Evolutionary conservation across 169 alveolate species (phyloP).

Genomic region (Plasmodium inui): DNA sequence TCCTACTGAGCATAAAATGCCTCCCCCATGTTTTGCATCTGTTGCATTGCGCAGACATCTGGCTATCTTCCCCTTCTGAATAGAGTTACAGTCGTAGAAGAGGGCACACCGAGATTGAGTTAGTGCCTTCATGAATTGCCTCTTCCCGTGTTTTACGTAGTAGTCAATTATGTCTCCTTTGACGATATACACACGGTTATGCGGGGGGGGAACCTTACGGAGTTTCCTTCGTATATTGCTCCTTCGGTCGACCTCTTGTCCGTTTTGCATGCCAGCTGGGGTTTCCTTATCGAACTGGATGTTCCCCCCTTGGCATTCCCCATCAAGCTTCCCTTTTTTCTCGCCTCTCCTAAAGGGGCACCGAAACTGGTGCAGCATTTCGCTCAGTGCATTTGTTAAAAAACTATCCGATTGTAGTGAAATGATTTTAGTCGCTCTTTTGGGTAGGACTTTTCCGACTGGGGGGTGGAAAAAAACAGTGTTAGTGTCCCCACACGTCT

Average conservation of each 20-base stretch:
- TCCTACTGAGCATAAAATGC: constrained; percentile 13
- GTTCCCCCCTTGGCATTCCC: neutral
- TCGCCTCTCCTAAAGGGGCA: neutral
- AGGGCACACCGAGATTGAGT: neutral
- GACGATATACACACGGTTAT: constrained; percentile 14
- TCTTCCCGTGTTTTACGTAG: constrained; percentile 8
- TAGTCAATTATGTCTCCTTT: constrained; percentile 36
- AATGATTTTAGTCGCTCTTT: neutral
- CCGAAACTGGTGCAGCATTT: neutral
- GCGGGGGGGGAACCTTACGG: neutral
- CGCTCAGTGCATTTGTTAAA: neutral
- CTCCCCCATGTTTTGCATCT: neutral
- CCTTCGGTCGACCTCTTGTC: neutral
- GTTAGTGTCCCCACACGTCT: neutral
- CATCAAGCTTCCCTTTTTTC: neutral
- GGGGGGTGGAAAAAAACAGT: neutral
- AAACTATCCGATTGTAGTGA: neutral
- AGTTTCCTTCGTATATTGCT: neutral
- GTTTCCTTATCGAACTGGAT: neutral
- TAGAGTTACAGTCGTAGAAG: constrained; percentile 24
- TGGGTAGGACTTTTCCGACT: neutral
- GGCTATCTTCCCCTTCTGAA: constrained; percentile 26
- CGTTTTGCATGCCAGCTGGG: neutral
- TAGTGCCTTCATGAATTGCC: neutral
- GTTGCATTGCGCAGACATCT: neutral